Evolutionary conservation across 257 asterid genomes (phyloP), one percentile per base, ranked within the genome.

Genomic region (Solanum neorickii): DNA sequence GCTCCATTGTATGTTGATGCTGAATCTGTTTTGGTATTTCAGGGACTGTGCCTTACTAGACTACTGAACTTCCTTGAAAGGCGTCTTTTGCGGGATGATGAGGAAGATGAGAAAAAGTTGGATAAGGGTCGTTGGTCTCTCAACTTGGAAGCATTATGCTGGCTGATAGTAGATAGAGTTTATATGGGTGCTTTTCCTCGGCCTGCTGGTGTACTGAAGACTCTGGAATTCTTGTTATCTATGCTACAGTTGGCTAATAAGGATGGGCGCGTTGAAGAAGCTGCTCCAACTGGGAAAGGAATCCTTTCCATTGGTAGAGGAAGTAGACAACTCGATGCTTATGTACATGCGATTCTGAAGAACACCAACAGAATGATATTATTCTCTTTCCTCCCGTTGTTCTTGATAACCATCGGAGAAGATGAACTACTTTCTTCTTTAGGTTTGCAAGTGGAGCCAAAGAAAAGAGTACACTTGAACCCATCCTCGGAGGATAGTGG

Each of bases 121-220:
- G 99, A 97, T 89, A 96, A 94, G 91, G 88, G 90, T 88, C 94
- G 95, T 70, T 94, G 99, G 99, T 94, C 99, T 70, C 66, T 91
- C 84, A 97, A 97, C 93, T 91, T 97, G 89, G 99, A 97, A 88
- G 93, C 98, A 83, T 90, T 97, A 86, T 94, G 98, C 85, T 95
- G 98, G 96, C 88, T 96, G 92, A 95, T 97, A 82, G 99, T 94
- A 41, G 99, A 97, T 90, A 98, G 99, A 21, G 98, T 92, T 37
- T 94, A 95, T 87, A 96, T 96, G 98, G 99, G 99, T 87, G 98
- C 98, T 89, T 97, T 97, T 90, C 96, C 98, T 87, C 99, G 92
- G 94, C 98, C 99, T 85, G 89, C 94, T 83, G 95, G 91, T 88
- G 98, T 97, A 49, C 90, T 97, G 89, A 93, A 92, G 91, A 96